Conservation (phyloP, 169 alveolate species). For the Babesia gibsoni region DNA sequence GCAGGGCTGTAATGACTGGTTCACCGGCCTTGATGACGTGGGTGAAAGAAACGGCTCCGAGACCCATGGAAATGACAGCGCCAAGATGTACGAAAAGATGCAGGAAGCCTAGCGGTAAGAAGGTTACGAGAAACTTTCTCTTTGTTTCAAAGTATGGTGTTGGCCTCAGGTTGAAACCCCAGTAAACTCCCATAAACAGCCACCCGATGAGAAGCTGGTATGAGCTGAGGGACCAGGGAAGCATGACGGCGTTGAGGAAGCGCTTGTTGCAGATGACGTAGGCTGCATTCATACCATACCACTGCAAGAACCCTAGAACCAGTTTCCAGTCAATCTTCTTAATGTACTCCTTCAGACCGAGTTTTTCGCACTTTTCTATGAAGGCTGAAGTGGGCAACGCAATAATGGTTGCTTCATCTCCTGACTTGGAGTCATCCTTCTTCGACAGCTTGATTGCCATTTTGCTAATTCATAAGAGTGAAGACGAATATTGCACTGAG, state of each 20-base stretch:
- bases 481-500: no score
- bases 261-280: constrained; percentile 79
- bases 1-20: constrained; percentile 80
- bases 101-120: constrained; percentile 72
- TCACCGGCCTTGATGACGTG: constrained; percentile 83
- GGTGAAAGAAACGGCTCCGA: constrained; percentile 82
- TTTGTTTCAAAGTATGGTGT: constrained; percentile 57
- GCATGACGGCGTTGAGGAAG: constrained; percentile 65
- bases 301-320: constrained; percentile 7
- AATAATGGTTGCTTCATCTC: not conserved
- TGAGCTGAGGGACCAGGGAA: constrained; percentile 81
- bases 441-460: no score
- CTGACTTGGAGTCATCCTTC: constrained; percentile 3
- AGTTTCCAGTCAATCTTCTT: constrained; percentile 13
- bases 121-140: constrained; percentile 56
- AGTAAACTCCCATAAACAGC: constrained; percentile 62
- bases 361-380: constrained; percentile 14
- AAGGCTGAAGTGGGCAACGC: constrained; percentile 52
- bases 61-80: constrained; percentile 79
- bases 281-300: constrained; percentile 78
- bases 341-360: not conserved
- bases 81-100: constrained; percentile 81
- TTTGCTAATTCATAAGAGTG: no score
- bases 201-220: constrained; percentile 78
- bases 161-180: constrained; percentile 61